Base-by-base conservation (phyloP, 805 yeast species). In the Hanseniaspora singularis region DNA sequence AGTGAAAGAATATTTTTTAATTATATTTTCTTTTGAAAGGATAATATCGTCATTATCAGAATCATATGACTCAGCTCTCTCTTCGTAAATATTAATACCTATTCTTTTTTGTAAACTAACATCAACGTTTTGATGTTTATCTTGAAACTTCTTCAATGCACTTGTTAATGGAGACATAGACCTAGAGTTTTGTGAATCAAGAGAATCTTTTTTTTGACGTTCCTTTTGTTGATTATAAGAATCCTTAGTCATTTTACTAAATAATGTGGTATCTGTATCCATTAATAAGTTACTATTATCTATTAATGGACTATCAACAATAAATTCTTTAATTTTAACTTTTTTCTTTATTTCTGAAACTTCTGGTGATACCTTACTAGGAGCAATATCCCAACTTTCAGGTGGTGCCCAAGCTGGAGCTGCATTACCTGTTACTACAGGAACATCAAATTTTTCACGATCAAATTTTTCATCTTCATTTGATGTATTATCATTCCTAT, bases 321-420 rank as follows among this genome's bases (percentile, higher is more conserved):
- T n/a, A n/a, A n/a, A n/a, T n/a, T n/a, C n/a, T n/a, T n/a, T n/a
- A n/a, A n/a, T n/a, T n/a, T n/a, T n/a, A n/a, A n/a, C n/a, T n/a
- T n/a, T n/a, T n/a, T n/a, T n/a, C n/a, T n/a, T n/a, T n/a, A n/a
- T n/a, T n/a, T n/a, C n/a, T n/a, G n/a, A n/a, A n/a, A n/a, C n/a
- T n/a, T n/a, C n/a, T n/a, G n/a, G n/a, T n/a, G n/a, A n/a, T n/a
- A n/a, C n/a, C n/a, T n/a, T n/a, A n/a, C n/a, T n/a, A n/a, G n/a
- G n/a, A n/a, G 22, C 31, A n/a, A 48, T 20, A 33, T 48, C 50
- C 50, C 50, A 48, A 32, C 50, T 48, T 37, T 48, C 47, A 6
- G 50, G 50, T 3, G 50, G 33, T 15, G 30, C 22, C 50, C 50
- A 48, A 10, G 20, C 33, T 10, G 39, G 16, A 2, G 23, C 19